Evolutionary conservation across 2,329 filamentous ascomycete species (phyloP), one percentile per base, ranked within the genome.

Genomic region (Magnaporthiopsis rhizophila): DNA sequence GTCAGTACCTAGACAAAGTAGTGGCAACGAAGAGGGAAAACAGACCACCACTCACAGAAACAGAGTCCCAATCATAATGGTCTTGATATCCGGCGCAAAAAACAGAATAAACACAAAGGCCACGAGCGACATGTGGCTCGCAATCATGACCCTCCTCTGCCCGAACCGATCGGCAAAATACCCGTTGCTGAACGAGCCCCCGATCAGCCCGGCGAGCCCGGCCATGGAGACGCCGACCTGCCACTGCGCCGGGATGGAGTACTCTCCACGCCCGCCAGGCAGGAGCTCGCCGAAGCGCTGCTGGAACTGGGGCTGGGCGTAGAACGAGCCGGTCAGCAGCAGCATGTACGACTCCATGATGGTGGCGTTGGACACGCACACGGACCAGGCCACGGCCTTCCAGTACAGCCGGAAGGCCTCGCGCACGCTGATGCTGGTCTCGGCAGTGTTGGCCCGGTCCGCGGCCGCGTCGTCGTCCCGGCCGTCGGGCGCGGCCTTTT

Each of bases 21-120:
- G n/a, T n/a, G n/a, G n/a, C n/a, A n/a, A n/a, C n/a, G n/a, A n/a
- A n/a, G n/a, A n/a, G n/a, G n/a, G n/a, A n/a, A n/a, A n/a, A n/a
- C n/a, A n/a, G n/a, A n/a, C n/a, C n/a, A n/a, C n/a, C 12, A 36
- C 58, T 18, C 18, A 59, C 58, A 59, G 28, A 30, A 59, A 26
- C 30, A 59, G n/a, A 7, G 12, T 34, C 12, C 85, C 83, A 3
- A 83, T 82, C n/a, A 87, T 79, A 1, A 88, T 76, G 11, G 82
- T 80, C 9, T 78, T 69, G 15, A 86, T 76, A 0, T 80, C 82
- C 3, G 81, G 79, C 15, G 84, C 83, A 68, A 86, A 87, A 76
- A 87, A 87, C 67, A 87, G 84, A 64, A 87, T 81, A 70, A 87
- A 87, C 65, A 87, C 78, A 65, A 80, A 80, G n/a, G 69, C 70